These are phyloP conservation scores for Phytophthora fragariaefolia DNA, from an alignment of 352 stramenopile species.

Conservation along the genomic window DNA sequence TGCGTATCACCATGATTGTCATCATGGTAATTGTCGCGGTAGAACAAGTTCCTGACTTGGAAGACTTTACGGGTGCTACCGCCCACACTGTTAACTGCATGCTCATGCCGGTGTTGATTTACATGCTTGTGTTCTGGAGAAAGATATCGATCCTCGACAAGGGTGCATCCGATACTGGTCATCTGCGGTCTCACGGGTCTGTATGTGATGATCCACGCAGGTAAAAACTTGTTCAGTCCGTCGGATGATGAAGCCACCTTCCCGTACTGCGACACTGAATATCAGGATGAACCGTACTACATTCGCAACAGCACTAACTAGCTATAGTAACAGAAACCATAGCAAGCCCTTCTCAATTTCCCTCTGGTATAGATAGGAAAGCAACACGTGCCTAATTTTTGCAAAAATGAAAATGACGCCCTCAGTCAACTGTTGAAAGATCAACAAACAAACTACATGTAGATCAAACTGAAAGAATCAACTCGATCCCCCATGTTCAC, in stretches of 20 bases:
- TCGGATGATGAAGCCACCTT: constrained; percentile 21
- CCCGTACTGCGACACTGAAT: constrained; percentile 22
- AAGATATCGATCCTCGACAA: constrained; percentile 55
- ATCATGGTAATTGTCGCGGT: constrained; percentile 23
- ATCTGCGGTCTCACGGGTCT: constrained; percentile 46
- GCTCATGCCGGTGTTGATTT: constrained; percentile 53
- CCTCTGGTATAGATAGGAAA: background rate
- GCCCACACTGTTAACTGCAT: constrained; percentile 60
- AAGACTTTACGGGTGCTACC: constrained; percentile 52
- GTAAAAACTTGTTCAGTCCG: constrained; percentile 45
- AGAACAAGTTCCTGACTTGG: constrained; percentile 26
- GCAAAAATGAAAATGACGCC: too few species aligned
- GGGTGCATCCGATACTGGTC: constrained; percentile 40
- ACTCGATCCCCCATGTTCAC: background rate
- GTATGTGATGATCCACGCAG: constrained; percentile 56
- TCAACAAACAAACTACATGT: too few species aligned
- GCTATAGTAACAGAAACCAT: background rate
- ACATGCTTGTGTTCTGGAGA: constrained; percentile 50
- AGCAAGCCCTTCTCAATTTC: too few species aligned
- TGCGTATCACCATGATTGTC: constrained; percentile 21
- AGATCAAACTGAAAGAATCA: background rate
- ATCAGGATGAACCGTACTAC: constrained; percentile 31
- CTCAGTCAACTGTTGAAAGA: too few species aligned
- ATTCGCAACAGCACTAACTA: constrained; percentile 23
- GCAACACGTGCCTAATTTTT: background rate